Base-by-base conservation (phyloP, 2,329 filamentous ascomycete genomes). In the Magnaporthiopsis incrustans region DNA sequence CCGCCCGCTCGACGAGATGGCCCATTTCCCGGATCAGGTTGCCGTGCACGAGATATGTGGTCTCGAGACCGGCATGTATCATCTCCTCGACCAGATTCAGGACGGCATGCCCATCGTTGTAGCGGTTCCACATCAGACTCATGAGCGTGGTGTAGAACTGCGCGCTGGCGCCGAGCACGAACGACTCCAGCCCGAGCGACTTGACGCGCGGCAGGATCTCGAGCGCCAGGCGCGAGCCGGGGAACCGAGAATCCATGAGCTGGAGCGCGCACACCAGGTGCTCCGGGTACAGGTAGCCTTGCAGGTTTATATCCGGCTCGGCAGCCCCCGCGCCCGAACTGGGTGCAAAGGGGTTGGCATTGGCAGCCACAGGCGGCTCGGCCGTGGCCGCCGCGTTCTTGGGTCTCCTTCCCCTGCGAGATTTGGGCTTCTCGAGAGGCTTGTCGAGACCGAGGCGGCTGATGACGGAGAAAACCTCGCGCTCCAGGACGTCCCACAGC, bases 111-210 rank as follows among this genome's bases (percentile, higher is more conserved):
- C 85, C 77, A 69, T 91, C 85, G 27, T 84, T 81, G 67, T 85
- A 83, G 14, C 84, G 82, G 44, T 77, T 73, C 85, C 88, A 91
- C 64, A 85, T 78, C 27, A 88, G 81, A 18, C 78, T 74, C 30
- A 91, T 79, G 44, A 92, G 80, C 61, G 85, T 79, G 71, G 89
- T 87, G 77, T 90, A 93, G 57, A 93, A 84, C 0, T 82, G 77
- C 0, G 89, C 89, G 25, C 86, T 87, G 7, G 85, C 87, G 60
- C 89, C 90, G 0, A 94, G 81, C 8, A 91, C 86, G 70, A 89
- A 91, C 0, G 88, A 89, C 1, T 85, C 82, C 1, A 89, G 81
- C 1, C 90, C 89, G 0, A 91, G 79, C 59, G 82, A 79, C 71
- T 89, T 90, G 69, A 92, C 77, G 10, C 83, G 82, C 0, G 89